phyloP scores from a whole-genome alignment of 2,329 filamentous ascomycete genomes.

The Pseudogymnoascus sp. region DNA sequence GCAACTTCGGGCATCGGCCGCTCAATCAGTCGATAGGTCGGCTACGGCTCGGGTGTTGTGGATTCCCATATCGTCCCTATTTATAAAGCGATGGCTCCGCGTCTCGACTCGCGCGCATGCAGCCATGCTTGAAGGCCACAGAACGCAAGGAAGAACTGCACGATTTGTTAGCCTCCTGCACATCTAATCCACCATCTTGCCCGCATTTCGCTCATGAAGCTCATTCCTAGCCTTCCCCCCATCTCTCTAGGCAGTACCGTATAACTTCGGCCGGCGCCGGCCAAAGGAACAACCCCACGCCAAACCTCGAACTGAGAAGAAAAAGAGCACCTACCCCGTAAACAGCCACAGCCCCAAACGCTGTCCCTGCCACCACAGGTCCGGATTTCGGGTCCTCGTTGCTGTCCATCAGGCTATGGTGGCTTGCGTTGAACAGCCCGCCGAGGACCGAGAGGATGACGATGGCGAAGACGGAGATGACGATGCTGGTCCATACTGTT shows the following conservation, averaged over 20 bases:
- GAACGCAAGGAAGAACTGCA: constrained; percentile 79
- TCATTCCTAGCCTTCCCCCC: not conserved
- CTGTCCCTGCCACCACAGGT: constrained; percentile 69
- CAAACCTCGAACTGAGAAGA: not conserved
- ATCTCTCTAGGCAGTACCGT: not conserved
- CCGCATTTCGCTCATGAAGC: not conserved
- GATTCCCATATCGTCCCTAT: constrained; percentile 15
- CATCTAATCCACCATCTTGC: not conserved
- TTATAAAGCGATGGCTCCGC: constrained; percentile 72
- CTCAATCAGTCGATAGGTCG: not conserved
- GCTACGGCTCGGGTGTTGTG: not conserved
- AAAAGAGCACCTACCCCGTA: constrained; percentile 62
- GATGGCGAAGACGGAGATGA: constrained; percentile 60
- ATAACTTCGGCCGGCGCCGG: not conserved
- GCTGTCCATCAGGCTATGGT: constrained; percentile 77
- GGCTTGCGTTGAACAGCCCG: constrained; percentile 67
- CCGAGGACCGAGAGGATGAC: constrained; percentile 57
- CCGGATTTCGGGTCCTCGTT: constrained; percentile 65
- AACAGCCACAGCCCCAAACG: constrained; percentile 81
- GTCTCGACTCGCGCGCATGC: constrained; percentile 72
- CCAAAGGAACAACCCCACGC: not conserved
- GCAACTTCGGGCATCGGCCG: not conserved
- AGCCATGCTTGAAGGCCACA: constrained; percentile 84
- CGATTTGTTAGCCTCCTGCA: not conserved
- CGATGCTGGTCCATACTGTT: constrained; percentile 43